Percentiles rank a stretch among this genome's conserved stretches.
These are phyloP conservation scores for Setaria italica DNA, from an alignment of 202 grass and related monocot genomes.

Conservation along the genomic window DNA sequence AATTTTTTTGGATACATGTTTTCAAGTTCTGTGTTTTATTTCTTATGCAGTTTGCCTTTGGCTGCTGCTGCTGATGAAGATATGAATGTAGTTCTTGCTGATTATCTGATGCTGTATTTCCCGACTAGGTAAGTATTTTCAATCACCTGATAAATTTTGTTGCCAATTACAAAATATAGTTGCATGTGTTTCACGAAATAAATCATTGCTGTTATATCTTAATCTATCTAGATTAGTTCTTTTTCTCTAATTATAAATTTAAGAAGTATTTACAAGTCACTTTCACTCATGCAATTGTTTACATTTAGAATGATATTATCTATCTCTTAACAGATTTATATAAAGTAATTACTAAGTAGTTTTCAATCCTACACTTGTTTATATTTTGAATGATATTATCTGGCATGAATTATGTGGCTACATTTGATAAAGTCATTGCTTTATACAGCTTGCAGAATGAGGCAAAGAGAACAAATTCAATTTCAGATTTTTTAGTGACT, in stretches of 20 bases:
- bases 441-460: no score
- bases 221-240: neutral
- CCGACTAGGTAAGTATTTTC: no score
- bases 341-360: no score
- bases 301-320: neutral
- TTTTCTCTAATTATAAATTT: neutral
- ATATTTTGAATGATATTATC: no score
- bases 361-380: no score
- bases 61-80: neutral
- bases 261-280: neutral
- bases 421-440: no score
- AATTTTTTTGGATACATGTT: neutral
- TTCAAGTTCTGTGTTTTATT: neutral
- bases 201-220: neutral
- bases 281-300: neutral
- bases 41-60: neutral
- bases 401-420: no score
- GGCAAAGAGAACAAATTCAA: no score
- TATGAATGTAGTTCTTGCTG: neutral
- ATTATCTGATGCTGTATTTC: neutral
- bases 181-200: neutral
- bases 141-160: no score
- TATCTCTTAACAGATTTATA: no score
- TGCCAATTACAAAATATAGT: neutral
- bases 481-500: no score